Percentiles rank a stretch among this genome's conserved stretches.
Evolutionary conservation across 208 protist species (phyloP).

Genomic region (Acanthamoeba castellanii): DNA sequence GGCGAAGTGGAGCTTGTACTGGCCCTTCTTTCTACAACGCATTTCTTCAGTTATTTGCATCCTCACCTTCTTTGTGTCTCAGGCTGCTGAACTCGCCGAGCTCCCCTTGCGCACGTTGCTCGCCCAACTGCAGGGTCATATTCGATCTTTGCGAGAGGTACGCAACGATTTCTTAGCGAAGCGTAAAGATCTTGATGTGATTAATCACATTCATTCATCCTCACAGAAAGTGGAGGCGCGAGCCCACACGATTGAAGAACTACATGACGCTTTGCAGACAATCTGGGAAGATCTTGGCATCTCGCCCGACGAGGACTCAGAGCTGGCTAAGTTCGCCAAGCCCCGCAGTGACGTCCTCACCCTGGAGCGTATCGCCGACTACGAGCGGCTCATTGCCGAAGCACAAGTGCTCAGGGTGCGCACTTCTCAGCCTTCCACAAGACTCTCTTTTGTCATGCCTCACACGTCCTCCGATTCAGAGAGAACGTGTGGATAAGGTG

Average conservation of each 20-base stretch:
- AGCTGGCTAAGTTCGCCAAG: not conserved
- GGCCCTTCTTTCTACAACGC: not conserved
- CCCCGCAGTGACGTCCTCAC: not conserved
- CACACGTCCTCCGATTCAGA: not conserved
- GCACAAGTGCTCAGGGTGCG: not conserved
- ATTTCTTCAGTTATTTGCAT: not conserved
- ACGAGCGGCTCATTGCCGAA: constrained; percentile 45
- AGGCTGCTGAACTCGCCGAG: not conserved
- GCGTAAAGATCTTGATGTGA: no score
- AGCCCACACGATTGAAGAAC: constrained; percentile 4
- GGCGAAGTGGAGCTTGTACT: constrained; percentile 47
- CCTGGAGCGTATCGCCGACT: constrained; percentile 57
- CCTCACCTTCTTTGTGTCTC: not conserved
- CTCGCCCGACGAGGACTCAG: not conserved
- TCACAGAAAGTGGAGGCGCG: constrained; percentile 23
- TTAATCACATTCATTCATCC: not conserved
- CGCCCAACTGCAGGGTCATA: not conserved
- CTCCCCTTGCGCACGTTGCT: not conserved
- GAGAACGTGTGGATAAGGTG: constrained; percentile 16
- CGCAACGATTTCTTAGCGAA: no score
- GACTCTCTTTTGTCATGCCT: not conserved
- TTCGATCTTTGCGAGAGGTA: constrained; percentile 28
- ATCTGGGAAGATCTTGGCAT: constrained; percentile 57
- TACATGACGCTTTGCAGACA: constrained; percentile 11
- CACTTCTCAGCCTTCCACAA: not conserved